Evolutionary conservation across 306 rosid genomes (phyloP), one percentile per base, ranked within the genome.

Genomic region (Macrotyloma uniflorum): DNA sequence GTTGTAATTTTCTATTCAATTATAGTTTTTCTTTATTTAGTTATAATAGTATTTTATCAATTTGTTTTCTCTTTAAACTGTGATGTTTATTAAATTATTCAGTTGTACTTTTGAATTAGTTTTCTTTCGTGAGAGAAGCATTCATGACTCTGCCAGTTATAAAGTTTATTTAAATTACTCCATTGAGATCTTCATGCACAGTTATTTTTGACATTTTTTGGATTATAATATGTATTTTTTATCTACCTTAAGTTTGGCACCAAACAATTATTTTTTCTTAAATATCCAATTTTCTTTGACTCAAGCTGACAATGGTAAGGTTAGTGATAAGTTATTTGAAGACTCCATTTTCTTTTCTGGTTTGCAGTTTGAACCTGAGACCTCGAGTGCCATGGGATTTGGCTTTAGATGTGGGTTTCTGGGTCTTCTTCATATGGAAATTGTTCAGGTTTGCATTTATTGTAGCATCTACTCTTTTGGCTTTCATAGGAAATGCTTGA

Each of bases 391-490:
- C 78, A 94, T 94, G 97, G 98, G 98, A 64, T 94, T 94, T 85
- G 98, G 98, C 85, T 94, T 94, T 86, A 85, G 97, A 69, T 94
- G 98, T 88, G 98, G 98, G 53, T 89, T 89, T 80, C 82, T 94
- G 81, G 97, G 98, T 76, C 98, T 94, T 86, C 90, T 94, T 63
- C 98, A 90, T 75, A 94, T 92, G 98, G 98, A 94, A 85, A 94
- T 94, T 79, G 98, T 94, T 76, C 97, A 94, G 96, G 97, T 92
- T 79, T 18, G 83, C 81, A 67, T 65, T 24, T 55, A 3, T 80
- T 13, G 23, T 30, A 59, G 72, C 43, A 38, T 53, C 20, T 65
- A 72, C 75, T 79, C 70, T 51, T n/a, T 82, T 72, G 62, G 38
- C 38, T 75, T 70, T 67, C 65, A 36, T 62, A 47, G 75, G 36